These are phyloP conservation scores for Leptographium flavum DNA, from an alignment of 2,329 filamentous ascomycete species.

Conservation along the genomic window DNA sequence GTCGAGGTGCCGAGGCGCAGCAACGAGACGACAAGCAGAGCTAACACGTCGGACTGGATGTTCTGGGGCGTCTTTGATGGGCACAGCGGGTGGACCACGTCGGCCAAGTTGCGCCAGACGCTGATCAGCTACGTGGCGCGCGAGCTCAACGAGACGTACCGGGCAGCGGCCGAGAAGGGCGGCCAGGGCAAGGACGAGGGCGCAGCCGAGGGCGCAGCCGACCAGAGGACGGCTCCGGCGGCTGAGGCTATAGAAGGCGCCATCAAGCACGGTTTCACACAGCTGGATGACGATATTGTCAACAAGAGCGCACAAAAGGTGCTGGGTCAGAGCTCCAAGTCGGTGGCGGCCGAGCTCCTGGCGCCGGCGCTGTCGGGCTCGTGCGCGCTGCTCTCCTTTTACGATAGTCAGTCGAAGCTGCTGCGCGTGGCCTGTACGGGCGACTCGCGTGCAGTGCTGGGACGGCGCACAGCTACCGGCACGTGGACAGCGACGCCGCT, in stretches of 20 bases:
- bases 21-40: conserved; percentile 17
- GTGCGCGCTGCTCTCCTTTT: conserved; percentile 90
- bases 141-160: conserved; percentile 87
- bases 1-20: conserved; percentile 62
- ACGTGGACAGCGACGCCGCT: conserved; percentile 89
- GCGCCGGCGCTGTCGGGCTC: conserved; percentile 94
- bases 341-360: conserved; percentile 79
- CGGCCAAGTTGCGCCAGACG: conserved; percentile 83
- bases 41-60: conserved; percentile 77
- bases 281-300: conserved; percentile 86
- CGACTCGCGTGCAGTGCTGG: conserved; percentile 88
- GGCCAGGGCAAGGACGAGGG: no score
- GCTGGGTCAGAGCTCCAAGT: conserved; percentile 74
- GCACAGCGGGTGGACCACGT: conserved; percentile 96
- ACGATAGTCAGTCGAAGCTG: conserved; percentile 75
- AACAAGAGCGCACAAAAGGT: conserved; percentile 87
- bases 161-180: conserved; percentile 40
- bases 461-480: conserved; percentile 59
- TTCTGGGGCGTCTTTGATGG: conserved; percentile 99
- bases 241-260: conserved; percentile 74
- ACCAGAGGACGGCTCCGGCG: conserved; percentile 36
- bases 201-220: no score
- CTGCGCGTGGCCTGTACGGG: conserved; percentile 91
- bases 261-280: conserved; percentile 83
- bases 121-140: conserved; percentile 86